Conservation (phyloP, 2,329 filamentous ascomycete species). For the Aspergillus sp. region DNA sequence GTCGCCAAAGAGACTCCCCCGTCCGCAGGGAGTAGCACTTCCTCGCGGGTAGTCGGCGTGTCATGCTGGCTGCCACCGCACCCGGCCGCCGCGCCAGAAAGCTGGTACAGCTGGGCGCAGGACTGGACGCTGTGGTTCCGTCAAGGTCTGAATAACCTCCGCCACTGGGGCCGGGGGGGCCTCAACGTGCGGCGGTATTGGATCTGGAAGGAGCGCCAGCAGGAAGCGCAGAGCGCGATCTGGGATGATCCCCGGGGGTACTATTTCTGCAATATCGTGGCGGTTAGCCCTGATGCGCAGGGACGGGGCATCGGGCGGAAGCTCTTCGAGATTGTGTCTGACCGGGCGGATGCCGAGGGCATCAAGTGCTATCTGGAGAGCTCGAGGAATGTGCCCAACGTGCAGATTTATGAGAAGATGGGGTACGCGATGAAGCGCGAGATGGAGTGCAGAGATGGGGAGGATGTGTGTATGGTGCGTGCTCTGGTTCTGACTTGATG, state of each 20-base stretch:
- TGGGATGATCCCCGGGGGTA: constrained; percentile 69
- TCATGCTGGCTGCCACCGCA: constrained; percentile 69
- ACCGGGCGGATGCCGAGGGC: constrained; percentile 62
- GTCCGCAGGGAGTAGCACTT: not conserved
- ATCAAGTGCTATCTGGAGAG: constrained; percentile 69
- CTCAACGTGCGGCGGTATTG: constrained; percentile 66
- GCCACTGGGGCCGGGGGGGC: constrained; percentile 63
- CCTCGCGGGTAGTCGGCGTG: constrained; percentile 61
- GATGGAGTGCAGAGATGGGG: constrained; percentile 65
- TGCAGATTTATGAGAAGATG: constrained; percentile 68
- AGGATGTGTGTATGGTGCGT: constrained; percentile 52
- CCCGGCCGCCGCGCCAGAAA: constrained; percentile 47
- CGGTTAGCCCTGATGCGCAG: constrained; percentile 64
- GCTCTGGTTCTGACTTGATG: not conserved
- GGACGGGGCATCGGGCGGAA: constrained; percentile 64
- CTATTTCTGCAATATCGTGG: constrained; percentile 76
- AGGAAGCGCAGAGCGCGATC: constrained; percentile 59
- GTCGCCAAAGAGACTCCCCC: constrained; percentile 60
- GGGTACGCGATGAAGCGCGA: constrained; percentile 65
- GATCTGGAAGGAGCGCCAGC: constrained; percentile 71
- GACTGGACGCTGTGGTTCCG: constrained; percentile 62
- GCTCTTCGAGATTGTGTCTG: constrained; percentile 64
- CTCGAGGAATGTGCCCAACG: constrained; percentile 65
- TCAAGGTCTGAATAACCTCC: constrained; percentile 65
- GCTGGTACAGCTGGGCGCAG: constrained; percentile 64